Base-by-base conservation (phyloP, 495 filamentous ascomycete species). In the Aspergillus diversus region DNA sequence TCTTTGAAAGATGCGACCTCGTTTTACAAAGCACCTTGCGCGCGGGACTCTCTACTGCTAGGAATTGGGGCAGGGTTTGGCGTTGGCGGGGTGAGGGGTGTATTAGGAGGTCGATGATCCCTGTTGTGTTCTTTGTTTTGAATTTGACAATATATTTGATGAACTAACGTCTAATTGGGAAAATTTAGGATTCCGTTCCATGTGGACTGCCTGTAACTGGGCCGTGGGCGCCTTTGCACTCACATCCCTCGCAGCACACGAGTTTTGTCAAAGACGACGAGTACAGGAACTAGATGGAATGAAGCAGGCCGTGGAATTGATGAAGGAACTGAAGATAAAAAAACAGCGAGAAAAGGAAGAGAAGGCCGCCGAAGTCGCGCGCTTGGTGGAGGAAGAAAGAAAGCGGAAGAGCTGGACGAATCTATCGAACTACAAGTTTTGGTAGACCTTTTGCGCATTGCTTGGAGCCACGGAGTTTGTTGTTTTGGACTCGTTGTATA, bases 21-120 rank as follows among this genome's bases (percentile, higher is more conserved):
- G 9, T 83, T 97, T 60, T 87, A 93, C 74, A 88, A 89, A 69
- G 81, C 86, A 63, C 95, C 94, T 17, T 97, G 95, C 75, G 88
- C 90, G 5, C 86, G 94, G 33, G 88, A 95, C 66, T 87, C 91
- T 15, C 76, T 97, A 59, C 76, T 98, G 69, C 86, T 88, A 1
- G 95, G 93, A 31, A 95, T 98, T 67, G 88, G 85, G 3, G 82
- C 83, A 6, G 93, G 91, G 9, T 89, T 92, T 62, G 90, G 80
- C 21, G 71, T 91, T 34, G 93, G 93, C 48, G 88, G 86, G 42
- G 61, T 91, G 46, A 83, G 89, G 47, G 89, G 84, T 71, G 72
- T 97, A 12, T 75, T 91, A 53, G 89, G 92, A 77, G 89, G 92
- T 95, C 83, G 59, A 80, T 17, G 31, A 34, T 33, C 13, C 39